Evolutionary conservation across 2,329 filamentous ascomycete species (phyloP).

Genomic region (Trichoderma sp.): DNA sequence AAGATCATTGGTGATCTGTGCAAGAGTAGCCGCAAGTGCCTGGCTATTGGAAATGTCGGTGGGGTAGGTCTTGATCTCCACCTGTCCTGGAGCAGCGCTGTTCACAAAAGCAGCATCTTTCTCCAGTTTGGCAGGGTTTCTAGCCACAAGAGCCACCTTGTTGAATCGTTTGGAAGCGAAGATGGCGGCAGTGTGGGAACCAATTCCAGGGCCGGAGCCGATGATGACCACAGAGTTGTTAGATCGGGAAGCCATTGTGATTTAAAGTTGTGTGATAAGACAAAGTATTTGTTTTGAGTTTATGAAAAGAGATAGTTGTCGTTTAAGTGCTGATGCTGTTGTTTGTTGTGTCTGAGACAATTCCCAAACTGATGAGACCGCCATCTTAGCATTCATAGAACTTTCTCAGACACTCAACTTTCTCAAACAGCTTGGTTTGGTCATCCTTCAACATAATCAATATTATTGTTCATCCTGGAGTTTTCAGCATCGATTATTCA

Average conservation of each 20-base stretch:
- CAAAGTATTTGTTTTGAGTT: not conserved
- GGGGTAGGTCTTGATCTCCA: slow-evolving; percentile 44
- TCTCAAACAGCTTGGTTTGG: not conserved
- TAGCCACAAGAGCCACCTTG: slow-evolving; percentile 51
- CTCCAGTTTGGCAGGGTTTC: slow-evolving; percentile 43
- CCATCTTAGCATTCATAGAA: not conserved
- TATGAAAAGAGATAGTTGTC: not conserved
- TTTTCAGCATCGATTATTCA: slow-evolving; percentile 1
- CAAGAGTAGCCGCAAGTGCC: slow-evolving; percentile 40
- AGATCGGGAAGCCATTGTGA: slow-evolving; percentile 10
- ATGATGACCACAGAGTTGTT: slow-evolving; percentile 63
- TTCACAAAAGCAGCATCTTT: slow-evolving; percentile 37
- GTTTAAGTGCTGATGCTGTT: not conserved
- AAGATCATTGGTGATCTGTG: slow-evolving; percentile 42
- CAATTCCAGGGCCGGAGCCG: slow-evolving; percentile 87
- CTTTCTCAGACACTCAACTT: not conserved
- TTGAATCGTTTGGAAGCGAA: slow-evolving; percentile 81
- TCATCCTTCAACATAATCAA: not conserved
- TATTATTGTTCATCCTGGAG: not conserved
- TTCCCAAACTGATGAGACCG: not conserved
- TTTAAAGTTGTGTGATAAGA: not conserved
- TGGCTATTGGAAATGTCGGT: slow-evolving; percentile 46
- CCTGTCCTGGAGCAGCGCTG: slow-evolving; percentile 31
- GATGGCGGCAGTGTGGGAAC: slow-evolving; percentile 86
- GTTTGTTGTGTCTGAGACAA: not conserved